phyloP scores from a whole-genome alignment of 2,329 filamentous ascomycete species.

The Penicillium concentricum region DNA sequence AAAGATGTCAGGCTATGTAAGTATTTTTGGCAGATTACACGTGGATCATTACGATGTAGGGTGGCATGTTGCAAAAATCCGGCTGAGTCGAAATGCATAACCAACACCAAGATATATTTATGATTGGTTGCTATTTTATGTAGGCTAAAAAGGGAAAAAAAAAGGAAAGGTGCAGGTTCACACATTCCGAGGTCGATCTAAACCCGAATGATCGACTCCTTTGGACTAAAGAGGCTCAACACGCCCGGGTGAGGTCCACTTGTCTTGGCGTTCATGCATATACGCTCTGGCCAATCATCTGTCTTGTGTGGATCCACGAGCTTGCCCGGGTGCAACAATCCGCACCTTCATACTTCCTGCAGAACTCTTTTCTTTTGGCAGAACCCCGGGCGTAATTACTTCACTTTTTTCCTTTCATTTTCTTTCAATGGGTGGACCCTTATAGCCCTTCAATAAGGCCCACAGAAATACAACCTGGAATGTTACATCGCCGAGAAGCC shows the following conservation, averaged over 20 bases:
- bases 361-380: too few species aligned
- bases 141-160: too few species aligned
- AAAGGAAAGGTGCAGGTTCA: background rate
- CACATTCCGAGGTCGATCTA: background rate
- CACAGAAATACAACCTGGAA: background rate
- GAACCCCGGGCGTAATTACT: too few species aligned
- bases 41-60: background rate
- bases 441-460: too few species aligned
- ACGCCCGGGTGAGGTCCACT: background rate
- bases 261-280: slow-evolving; percentile 1
- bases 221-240: slow-evolving; percentile 6
- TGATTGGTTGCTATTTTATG: background rate
- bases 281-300: background rate
- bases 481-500: background rate
- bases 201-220: background rate
- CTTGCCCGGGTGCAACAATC: background rate
- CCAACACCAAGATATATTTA: background rate
- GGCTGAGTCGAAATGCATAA: background rate
- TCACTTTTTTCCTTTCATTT: too few species aligned
- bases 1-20: background rate
- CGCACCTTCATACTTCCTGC: too few species aligned
- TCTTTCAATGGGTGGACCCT: too few species aligned
- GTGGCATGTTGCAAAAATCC: background rate
- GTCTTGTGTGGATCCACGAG: background rate
- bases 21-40: slow-evolving; percentile 6